Percentiles rank a stretch among this genome's conserved stretches.
Evolutionary conservation across 2,329 filamentous ascomycete species (phyloP).

Genomic region (Sporothrix inflata): DNA sequence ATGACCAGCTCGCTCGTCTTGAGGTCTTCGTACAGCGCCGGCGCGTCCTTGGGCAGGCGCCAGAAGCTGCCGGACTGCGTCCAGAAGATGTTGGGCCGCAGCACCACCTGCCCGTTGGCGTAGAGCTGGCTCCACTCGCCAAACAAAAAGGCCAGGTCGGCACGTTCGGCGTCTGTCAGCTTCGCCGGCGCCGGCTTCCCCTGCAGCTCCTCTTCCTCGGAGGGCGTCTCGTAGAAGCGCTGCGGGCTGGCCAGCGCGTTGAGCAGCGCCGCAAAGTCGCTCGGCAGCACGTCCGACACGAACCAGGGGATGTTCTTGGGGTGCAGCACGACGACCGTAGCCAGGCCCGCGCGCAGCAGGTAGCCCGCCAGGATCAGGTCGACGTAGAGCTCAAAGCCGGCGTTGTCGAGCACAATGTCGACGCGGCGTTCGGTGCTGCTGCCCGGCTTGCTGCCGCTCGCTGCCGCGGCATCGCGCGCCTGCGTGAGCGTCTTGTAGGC

Average conservation of each 20-base stretch:
- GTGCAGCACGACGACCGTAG: conserved; percentile 84
- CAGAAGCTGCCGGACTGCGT: conserved; percentile 86
- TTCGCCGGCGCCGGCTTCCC: conserved; percentile 61
- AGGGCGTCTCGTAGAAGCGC: conserved; percentile 74
- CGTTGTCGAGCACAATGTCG: conserved; percentile 95
- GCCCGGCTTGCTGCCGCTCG: background rate
- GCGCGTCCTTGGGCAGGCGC: conserved; percentile 73
- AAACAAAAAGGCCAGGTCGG: conserved; percentile 76
- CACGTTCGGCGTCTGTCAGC: conserved; percentile 68
- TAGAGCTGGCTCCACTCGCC: conserved; percentile 79
- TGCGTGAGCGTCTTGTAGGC: conserved; percentile 39
- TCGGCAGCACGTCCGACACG: conserved; percentile 89
- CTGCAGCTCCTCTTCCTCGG: conserved; percentile 66
- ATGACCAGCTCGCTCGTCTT: conserved; percentile 84
- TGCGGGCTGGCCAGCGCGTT: conserved; percentile 77
- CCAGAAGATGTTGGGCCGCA: conserved; percentile 91
- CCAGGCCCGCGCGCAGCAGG: conserved; percentile 79
- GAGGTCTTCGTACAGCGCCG: conserved; percentile 73
- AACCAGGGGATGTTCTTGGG: conserved; percentile 98
- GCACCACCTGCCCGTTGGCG: conserved; percentile 77
- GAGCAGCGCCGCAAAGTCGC: conserved; percentile 82
- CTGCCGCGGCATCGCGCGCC: conserved; percentile 34
- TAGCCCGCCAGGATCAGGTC: conserved; percentile 92
- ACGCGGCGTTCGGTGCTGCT: conserved; percentile 66
- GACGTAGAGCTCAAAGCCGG: conserved; percentile 95